phyloP scores from a whole-genome alignment of 306 rosid species.

The Adenanthera pavonina region DNA sequence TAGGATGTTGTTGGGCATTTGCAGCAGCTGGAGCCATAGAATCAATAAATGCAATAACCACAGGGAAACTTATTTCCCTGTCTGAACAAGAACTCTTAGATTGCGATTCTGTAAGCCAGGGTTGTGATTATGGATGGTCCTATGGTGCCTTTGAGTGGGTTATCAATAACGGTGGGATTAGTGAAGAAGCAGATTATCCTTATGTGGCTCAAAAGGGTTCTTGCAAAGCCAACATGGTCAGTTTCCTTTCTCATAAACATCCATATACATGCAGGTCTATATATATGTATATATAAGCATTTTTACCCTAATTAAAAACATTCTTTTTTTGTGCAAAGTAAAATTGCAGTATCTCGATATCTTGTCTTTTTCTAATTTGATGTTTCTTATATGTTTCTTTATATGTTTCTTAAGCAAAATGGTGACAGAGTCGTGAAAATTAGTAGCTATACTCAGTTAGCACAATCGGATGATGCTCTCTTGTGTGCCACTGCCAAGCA shows the following conservation, averaged over 20 bases:
- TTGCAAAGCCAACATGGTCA: background rate
- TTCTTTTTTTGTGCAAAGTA: too few species aligned
- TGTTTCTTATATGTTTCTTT: background rate
- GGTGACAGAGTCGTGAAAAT: background rate
- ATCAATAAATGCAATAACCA: constrained; percentile 53
- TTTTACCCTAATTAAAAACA: too few species aligned
- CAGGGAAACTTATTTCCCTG: constrained; percentile 51
- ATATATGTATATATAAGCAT: too few species aligned
- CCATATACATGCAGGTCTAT: too few species aligned
- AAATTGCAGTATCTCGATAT: background rate
- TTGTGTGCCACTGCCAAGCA: background rate
- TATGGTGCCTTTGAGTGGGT: background rate
- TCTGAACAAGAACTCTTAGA: constrained; percentile 59
- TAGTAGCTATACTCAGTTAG: background rate
- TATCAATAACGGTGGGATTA: background rate
- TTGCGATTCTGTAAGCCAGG: background rate
- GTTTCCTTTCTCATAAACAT: background rate
- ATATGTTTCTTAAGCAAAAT: background rate
- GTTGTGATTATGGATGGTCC: background rate
- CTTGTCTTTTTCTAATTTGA: background rate
- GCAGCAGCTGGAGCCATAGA: constrained; percentile 54
- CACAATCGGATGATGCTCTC: background rate
- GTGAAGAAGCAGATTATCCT: background rate
- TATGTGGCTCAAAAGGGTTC: background rate
- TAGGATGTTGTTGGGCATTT: constrained; percentile 69